phyloP scores from a whole-genome alignment of 495 filamentous ascomycete species.

The Penicillium subrubescens region DNA sequence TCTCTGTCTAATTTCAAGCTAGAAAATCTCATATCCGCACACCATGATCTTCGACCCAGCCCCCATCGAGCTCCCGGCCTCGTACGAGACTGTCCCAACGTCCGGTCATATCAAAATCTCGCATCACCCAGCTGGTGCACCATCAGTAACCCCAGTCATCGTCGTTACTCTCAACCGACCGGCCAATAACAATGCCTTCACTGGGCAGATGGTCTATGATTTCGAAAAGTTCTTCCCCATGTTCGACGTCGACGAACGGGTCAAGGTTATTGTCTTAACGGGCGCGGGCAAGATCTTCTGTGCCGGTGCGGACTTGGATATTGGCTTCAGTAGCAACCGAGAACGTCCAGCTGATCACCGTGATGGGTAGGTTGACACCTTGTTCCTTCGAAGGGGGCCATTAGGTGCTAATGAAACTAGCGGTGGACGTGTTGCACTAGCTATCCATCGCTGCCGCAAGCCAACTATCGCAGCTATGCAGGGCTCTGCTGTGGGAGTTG shows the following conservation, averaged over 20 bases:
- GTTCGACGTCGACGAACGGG: slow-evolving; percentile 57
- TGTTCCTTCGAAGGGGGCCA: background rate
- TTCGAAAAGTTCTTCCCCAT: slow-evolving; percentile 56
- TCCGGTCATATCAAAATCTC: slow-evolving; percentile 53
- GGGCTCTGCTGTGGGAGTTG: slow-evolving; percentile 66
- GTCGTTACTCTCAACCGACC: slow-evolving; percentile 61
- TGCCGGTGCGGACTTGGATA: slow-evolving; percentile 67
- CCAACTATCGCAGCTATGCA: slow-evolving; percentile 67
- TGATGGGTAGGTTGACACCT: slow-evolving; percentile 47
- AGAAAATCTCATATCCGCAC: background rate
- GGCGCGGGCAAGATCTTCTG: slow-evolving; percentile 64
- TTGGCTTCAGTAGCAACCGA: slow-evolving; percentile 42
- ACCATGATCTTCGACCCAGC: slow-evolving; percentile 55
- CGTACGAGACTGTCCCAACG: slow-evolving; percentile 47
- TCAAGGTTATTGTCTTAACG: slow-evolving; percentile 60
- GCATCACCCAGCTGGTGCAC: slow-evolving; percentile 52
- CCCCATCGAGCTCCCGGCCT: slow-evolving; percentile 35
- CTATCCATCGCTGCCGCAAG: slow-evolving; percentile 63
- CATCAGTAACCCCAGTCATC: slow-evolving; percentile 55
- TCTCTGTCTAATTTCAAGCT: background rate
- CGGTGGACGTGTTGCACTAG: slow-evolving; percentile 52
- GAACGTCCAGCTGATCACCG: slow-evolving; percentile 46
- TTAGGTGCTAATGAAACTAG: slow-evolving; percentile 13
- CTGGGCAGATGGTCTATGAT: slow-evolving; percentile 53
- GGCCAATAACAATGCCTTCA: slow-evolving; percentile 65